phyloP scores from a whole-genome alignment of 352 stramenopile species.

The Phytophthora vignae region DNA sequence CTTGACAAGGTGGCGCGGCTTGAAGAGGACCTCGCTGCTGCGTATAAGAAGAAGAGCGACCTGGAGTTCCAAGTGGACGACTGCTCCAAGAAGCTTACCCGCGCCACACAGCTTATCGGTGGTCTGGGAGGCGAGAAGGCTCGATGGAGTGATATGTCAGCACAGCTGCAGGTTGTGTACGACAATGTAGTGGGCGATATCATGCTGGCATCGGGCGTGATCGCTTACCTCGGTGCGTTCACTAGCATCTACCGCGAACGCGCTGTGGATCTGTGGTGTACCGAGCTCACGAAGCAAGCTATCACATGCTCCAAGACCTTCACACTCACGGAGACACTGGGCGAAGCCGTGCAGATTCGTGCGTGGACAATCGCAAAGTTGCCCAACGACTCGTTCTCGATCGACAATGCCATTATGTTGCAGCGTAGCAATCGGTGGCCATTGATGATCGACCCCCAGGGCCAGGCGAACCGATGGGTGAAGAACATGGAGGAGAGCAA shows the following conservation, averaged over 20 bases:
- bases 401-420: slow-evolving; percentile 97
- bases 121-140: slow-evolving; percentile 94
- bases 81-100: slow-evolving; percentile 92
- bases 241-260: slow-evolving; percentile 92
- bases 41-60: slow-evolving; percentile 94
- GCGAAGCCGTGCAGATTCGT: slow-evolving; percentile 93
- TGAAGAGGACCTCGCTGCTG: slow-evolving; percentile 88
- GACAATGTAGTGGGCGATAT: slow-evolving; percentile 95
- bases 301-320: slow-evolving; percentile 89
- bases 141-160: slow-evolving; percentile 92
- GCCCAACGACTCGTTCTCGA: slow-evolving; percentile 95
- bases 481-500: slow-evolving; percentile 94
- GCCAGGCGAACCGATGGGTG: slow-evolving; percentile 95
- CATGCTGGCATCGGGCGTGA: slow-evolving; percentile 93
- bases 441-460: slow-evolving; percentile 97
- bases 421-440: slow-evolving; percentile 93
- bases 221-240: slow-evolving; percentile 95
- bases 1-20: slow-evolving; percentile 93
- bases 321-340: slow-evolving; percentile 88
- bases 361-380: slow-evolving; percentile 96
- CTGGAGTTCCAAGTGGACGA: slow-evolving; percentile 93
- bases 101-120: slow-evolving; percentile 94
- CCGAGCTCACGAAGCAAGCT: slow-evolving; percentile 57
- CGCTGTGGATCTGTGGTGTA: slow-evolving; percentile 88
- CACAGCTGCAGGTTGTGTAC: slow-evolving; percentile 85